Percentiles rank a stretch among this genome's conserved stretches.
Evolutionary conservation across 139 green algal species (phyloP).

Genomic region (Chlorella sp.): DNA sequence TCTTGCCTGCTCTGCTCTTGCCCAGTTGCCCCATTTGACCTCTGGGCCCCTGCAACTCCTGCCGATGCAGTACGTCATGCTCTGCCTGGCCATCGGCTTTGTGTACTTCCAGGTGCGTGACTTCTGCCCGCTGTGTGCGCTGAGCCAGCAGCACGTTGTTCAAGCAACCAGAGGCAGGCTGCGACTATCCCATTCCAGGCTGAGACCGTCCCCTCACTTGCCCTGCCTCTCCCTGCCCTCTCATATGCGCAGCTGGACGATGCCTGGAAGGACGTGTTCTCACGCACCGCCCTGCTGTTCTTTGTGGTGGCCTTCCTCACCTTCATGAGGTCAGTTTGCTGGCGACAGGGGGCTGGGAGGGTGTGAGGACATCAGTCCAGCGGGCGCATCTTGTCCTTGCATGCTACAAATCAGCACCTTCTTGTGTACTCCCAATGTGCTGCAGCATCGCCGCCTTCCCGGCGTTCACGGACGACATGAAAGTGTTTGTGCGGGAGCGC

Average conservation of each 20-base stretch:
- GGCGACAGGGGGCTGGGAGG: too few species aligned
- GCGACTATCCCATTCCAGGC: too few species aligned
- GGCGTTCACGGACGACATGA: conserved; percentile 69
- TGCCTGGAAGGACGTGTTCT: conserved; percentile 65
- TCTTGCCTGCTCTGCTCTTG: too few species aligned
- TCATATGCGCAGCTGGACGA: conserved; percentile 52
- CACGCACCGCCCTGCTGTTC: conserved; percentile 65
- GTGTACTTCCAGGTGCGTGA: conserved; percentile 52
- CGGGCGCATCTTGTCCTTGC: too few species aligned
- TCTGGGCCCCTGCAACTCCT: too few species aligned
- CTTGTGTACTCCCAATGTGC: too few species aligned
- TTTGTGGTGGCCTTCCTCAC: conserved; percentile 65
- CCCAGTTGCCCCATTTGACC: too few species aligned
- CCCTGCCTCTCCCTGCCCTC: conserved; percentile 11
- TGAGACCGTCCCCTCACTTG: neutral
- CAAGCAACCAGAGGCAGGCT: neutral
- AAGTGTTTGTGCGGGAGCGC: conserved; percentile 54
- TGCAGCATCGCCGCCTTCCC: conserved; percentile 69
- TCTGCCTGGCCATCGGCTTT: conserved; percentile 45
- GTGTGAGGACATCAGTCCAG: too few species aligned
- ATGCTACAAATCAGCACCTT: too few species aligned
- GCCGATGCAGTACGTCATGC: conserved; percentile 47
- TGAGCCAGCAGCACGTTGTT: neutral
- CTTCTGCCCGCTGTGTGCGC: conserved; percentile 57
- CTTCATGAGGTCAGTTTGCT: neutral